Base-by-base conservation (phyloP, 768 basidiomycete species). In the Phlegmacium glaucopus region DNA sequence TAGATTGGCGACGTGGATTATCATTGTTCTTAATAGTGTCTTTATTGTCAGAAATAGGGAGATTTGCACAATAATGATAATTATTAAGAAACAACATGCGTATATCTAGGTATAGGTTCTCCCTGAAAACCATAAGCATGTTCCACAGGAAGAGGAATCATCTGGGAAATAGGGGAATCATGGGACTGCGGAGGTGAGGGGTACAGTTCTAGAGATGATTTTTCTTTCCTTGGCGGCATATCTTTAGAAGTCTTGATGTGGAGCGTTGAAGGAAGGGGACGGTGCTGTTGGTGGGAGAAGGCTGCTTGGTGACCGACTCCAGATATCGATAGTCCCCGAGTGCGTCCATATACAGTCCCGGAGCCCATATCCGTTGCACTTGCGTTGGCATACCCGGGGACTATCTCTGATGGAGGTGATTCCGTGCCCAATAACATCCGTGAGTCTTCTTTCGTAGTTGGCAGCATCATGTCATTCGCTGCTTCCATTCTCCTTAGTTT, bases 401-500 rank as follows among this genome's bases (percentile, higher is more conserved):
- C 37, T 11, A 53, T 18, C 44, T 59, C 55, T 16, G 64, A 64
- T 6, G 69, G 64, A 25, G 70, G 71, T 6, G 66, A 67, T 18
- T 72, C 68, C 9, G 65, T 65, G 18, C 71, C 76, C 9, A 59
- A 63, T 66, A 80, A 66, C 44, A 85, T 60, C 30, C 70, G 65
- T 13, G 75, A 70, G 44, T 91, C 89, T 48, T 64, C 72, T 56
- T 79, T 79, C 15, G 85, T 85, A 17, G 72, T 79, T 0, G 90
- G 90, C 18, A 93, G 70, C 64, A 80, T 72, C 60, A 88, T 61
- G 28, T 85, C 82, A 44, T 80, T 73, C 29, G 79, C 77, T 2
- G 85, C 87, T 57, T 89, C 87, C 13, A 90, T 80, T 46, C 87
- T 72, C 48, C 87, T 73, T 72, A 92, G 78, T 69, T 85, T 87